Evolutionary conservation across 108 stramenopile genomes (phyloP).

Genomic region (Skeletonema tropicum): DNA sequence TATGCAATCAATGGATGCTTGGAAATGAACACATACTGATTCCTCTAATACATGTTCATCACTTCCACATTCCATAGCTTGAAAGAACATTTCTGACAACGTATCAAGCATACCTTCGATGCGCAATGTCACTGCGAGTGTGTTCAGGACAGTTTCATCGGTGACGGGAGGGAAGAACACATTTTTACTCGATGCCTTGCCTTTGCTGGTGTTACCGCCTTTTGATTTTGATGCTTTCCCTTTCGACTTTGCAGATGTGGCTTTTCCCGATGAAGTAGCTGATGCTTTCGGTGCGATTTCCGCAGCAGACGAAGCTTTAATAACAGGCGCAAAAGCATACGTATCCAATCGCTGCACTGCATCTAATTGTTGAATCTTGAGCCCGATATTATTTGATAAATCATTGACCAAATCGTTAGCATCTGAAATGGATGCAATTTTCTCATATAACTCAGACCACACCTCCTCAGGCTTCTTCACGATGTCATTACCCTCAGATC

Average conservation of each 20-base stretch:
- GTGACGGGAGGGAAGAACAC: slow-evolving; percentile 23
- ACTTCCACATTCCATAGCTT: slow-evolving; percentile 15
- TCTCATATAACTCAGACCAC: slow-evolving; percentile 14
- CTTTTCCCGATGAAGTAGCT: background rate
- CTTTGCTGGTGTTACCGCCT: background rate
- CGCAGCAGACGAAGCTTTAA: slow-evolving; percentile 13
- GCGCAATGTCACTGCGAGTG: slow-evolving; percentile 26
- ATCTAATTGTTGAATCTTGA: slow-evolving; percentile 14
- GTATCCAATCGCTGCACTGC: slow-evolving; percentile 27
- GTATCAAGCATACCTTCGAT: slow-evolving; percentile 25
- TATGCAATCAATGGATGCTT: slow-evolving; percentile 28
- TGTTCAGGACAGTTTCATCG: slow-evolving; percentile 38
- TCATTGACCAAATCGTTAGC: slow-evolving; percentile 19
- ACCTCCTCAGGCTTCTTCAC: background rate
- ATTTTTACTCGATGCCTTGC: background rate
- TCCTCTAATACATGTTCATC: slow-evolving; percentile 19
- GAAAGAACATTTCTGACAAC: slow-evolving; percentile 33
- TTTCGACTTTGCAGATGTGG: background rate
- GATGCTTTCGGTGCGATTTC: slow-evolving; percentile 14
- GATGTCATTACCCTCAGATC: background rate
- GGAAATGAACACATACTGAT: slow-evolving; percentile 30
- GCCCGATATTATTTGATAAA: background rate
- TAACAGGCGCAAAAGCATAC: slow-evolving; percentile 8
- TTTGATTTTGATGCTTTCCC: background rate
- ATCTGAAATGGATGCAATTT: slow-evolving; percentile 2